A percentile compares a stretch with the other conserved stretches of the same genome.
These are phyloP conservation scores for Xylaria castorea DNA, from an alignment of 495 filamentous ascomycete genomes.

Conservation along the genomic window DNA sequence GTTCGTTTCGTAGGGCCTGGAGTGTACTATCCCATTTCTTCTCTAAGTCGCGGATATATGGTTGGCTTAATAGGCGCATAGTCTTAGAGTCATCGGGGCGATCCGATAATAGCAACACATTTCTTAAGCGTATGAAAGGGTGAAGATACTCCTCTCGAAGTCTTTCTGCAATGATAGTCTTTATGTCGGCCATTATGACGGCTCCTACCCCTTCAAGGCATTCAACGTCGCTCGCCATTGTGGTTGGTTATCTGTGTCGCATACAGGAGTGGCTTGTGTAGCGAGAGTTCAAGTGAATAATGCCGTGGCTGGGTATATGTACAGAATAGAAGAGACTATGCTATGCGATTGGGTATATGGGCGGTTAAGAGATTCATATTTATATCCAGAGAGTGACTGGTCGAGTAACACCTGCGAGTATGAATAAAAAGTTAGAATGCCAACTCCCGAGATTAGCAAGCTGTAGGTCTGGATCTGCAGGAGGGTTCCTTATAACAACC, in stretches of 20 bases:
- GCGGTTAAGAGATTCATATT: not conserved
- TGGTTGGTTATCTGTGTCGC: not conserved
- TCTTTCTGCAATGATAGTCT: not conserved
- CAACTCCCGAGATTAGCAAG: not conserved
- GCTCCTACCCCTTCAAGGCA: not conserved
- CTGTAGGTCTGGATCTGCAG: not conserved
- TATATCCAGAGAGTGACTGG: not conserved
- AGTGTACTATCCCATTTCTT: not conserved
- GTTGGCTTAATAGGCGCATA: not conserved
- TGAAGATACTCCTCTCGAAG: constrained; percentile 1
- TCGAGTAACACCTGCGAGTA: not conserved
- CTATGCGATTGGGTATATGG: not conserved
- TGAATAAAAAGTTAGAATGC: not conserved
- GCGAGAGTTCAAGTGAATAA: not conserved
- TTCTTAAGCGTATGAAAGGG: not conserved
- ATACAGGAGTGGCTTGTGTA: not conserved
- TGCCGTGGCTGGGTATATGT: not conserved
- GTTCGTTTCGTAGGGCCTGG: constrained; percentile 5
- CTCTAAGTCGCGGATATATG: not conserved
- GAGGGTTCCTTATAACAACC: not conserved
- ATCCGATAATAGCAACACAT: not conserved
- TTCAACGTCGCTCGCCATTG: not conserved
- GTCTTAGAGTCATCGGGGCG: not conserved
- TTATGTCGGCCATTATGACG: constrained; percentile 5
- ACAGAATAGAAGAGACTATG: too few species aligned